Conservation (phyloP, 2,329 filamentous ascomycete genomes). For the Rhexocercosporidium sp. region DNA sequence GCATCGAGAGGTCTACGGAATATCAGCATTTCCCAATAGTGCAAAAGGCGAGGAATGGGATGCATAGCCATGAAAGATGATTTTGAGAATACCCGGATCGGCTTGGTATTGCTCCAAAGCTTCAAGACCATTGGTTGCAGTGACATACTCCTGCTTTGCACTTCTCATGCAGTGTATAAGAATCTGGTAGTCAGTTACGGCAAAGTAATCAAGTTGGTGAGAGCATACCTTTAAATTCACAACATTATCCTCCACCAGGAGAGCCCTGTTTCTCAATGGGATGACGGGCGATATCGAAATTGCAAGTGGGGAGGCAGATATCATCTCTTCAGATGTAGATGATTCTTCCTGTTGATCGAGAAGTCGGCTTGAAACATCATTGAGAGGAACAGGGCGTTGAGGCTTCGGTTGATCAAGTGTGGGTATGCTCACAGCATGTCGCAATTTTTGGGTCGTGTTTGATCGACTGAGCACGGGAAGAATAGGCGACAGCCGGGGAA, state of each 20-base stretch:
- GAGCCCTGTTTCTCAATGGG: slow-evolving; percentile 25
- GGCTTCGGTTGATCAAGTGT: neutral
- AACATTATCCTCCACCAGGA: slow-evolving; percentile 48
- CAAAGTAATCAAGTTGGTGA: neutral
- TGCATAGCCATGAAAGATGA: slow-evolving; percentile 44
- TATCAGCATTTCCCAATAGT: neutral
- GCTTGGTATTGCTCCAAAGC: slow-evolving; percentile 46
- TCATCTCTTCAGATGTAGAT: neutral
- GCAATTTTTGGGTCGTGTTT: no score
- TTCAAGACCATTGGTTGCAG: slow-evolving; percentile 51
- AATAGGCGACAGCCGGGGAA: no score
- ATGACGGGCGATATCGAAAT: neutral
- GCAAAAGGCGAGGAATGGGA: neutral
- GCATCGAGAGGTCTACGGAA: slow-evolving; percentile 56
- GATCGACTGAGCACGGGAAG: no score
- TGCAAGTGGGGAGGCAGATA: neutral
- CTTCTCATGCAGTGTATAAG: slow-evolving; percentile 35
- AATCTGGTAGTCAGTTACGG: slow-evolving; percentile 18
- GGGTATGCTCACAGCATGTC: neutral
- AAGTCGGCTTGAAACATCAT: neutral
- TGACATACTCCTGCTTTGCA: slow-evolving; percentile 37
- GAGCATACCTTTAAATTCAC: slow-evolving; percentile 43
- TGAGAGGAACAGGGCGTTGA: neutral
- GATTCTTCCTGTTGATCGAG: neutral
- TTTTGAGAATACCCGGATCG: slow-evolving; percentile 27